Evolutionary conservation across 805 yeast genomes (phyloP).

Genomic region (Saturnispora dispora): DNA sequence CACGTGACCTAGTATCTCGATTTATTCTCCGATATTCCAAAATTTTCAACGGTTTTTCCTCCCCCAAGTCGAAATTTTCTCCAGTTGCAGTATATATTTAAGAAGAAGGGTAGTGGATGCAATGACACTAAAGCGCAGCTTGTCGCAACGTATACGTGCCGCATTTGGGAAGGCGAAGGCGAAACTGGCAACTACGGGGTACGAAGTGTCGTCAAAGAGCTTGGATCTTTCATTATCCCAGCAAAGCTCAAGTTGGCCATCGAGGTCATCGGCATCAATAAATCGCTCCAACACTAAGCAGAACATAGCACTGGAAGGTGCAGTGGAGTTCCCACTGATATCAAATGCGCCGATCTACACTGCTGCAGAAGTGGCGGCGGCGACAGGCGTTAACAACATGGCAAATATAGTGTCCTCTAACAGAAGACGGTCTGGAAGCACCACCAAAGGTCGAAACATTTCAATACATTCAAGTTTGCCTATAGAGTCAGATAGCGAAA

Average conservation of each 20-base stretch:
- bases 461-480: constrained; percentile 1
- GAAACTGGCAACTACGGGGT: constrained; percentile 1
- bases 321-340: constrained; percentile 4
- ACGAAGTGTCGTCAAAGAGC: not conserved
- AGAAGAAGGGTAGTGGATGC: not conserved
- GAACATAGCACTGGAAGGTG: not conserved
- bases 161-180: constrained; percentile 14
- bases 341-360: constrained; percentile 4
- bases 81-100: not conserved
- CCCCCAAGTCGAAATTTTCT: not conserved
- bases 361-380: not conserved
- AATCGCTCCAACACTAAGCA: not conserved
- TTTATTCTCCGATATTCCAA: not conserved
- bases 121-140: constrained; percentile 15
- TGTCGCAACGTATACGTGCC: constrained; percentile 13
- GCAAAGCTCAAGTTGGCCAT: not conserved
- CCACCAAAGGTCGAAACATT: not conserved
- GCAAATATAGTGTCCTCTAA: not conserved
- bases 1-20: not conserved
- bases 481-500: not conserved
- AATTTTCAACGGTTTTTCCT: not conserved
- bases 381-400: not conserved
- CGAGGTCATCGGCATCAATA: not conserved
- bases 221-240: not conserved
- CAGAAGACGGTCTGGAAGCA: constrained; percentile 6